Conservation (phyloP, 441 rosid genomes). For the Adansonia rubrostipa region DNA sequence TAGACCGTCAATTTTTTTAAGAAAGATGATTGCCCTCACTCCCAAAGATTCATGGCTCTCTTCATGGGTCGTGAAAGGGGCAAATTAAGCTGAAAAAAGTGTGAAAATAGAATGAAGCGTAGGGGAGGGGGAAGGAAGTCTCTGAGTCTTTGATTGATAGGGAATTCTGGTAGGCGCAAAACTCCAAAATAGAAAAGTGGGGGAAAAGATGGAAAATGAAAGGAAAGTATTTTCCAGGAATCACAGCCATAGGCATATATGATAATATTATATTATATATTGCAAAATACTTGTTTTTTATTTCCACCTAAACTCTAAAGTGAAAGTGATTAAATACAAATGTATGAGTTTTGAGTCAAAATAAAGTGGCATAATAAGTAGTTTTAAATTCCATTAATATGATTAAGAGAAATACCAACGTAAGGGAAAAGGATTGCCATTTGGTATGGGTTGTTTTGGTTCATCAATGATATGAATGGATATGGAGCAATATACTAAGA, state of each 20-base stretch:
- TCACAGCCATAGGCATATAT: slow-evolving; percentile 2
- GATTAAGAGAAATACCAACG: slow-evolving; percentile 4
- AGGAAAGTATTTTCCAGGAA: slow-evolving; percentile 13
- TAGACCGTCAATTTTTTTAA: not conserved
- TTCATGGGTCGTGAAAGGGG: slow-evolving; percentile 21
- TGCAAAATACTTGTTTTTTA: not conserved
- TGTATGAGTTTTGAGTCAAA: not conserved
- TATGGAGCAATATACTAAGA: not conserved
- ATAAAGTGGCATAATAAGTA: not conserved
- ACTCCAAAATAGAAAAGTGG: slow-evolving; percentile 26
- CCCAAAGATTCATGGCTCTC: no score
- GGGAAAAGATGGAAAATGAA: slow-evolving; percentile 14
- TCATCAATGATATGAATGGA: not conserved
- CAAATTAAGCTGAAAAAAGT: slow-evolving; percentile 13
- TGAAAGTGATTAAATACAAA: slow-evolving; percentile 13
- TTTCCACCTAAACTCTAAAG: not conserved
- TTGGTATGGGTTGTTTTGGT: not conserved
- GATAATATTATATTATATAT: not conserved
- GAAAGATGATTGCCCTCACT: not conserved
- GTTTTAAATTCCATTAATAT: not conserved
- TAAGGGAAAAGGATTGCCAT: not conserved
- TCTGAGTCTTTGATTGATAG: slow-evolving; percentile 8
- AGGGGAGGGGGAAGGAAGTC: not conserved
- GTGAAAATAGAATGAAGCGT: not conserved
- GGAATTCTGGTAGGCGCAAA: slow-evolving; percentile 6